A percentile compares a stretch with the other conserved stretches of the same genome.
These are phyloP conservation scores for Cucumis cinereus DNA, from an alignment of 306 rosid species.

Conservation along the genomic window DNA sequence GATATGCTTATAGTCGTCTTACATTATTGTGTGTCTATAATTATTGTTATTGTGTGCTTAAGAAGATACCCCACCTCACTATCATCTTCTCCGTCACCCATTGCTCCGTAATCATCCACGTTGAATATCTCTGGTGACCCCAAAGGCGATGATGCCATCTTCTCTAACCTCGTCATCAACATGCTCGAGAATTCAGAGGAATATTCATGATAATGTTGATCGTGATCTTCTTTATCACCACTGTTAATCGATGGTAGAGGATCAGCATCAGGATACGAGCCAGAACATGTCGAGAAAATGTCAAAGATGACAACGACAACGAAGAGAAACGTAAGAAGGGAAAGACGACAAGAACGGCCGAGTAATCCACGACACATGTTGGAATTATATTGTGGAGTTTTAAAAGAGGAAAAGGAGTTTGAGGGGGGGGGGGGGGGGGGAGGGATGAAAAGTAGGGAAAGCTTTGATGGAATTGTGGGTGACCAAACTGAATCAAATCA, in stretches of 20 bases:
- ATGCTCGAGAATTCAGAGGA: background rate
- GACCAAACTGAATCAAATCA: background rate
- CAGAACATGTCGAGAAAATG: background rate
- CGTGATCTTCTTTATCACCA: background rate
- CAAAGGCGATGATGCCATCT: background rate
- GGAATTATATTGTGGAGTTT: background rate
- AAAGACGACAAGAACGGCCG: background rate
- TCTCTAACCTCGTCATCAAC: background rate
- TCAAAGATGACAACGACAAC: background rate
- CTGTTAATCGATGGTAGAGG: background rate
- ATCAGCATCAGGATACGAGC: background rate
- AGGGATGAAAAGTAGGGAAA: background rate
- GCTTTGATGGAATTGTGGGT: conserved; percentile 1
- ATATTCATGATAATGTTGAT: background rate
- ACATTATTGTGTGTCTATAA: too few relatives aligned
- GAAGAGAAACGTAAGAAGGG: background rate
- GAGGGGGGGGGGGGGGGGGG: background rate
- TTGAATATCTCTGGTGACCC: background rate
- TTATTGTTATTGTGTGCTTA: too few relatives aligned
- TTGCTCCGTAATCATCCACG: conserved; percentile 11
- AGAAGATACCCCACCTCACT: background rate
- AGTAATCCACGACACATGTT: background rate
- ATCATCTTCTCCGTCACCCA: conserved; percentile 6
- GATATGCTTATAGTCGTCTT: too few relatives aligned
- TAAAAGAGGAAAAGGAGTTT: background rate